Evolutionary conservation across 768 basidiomycete genomes (phyloP).

Genomic region (Lentinula edodes): DNA sequence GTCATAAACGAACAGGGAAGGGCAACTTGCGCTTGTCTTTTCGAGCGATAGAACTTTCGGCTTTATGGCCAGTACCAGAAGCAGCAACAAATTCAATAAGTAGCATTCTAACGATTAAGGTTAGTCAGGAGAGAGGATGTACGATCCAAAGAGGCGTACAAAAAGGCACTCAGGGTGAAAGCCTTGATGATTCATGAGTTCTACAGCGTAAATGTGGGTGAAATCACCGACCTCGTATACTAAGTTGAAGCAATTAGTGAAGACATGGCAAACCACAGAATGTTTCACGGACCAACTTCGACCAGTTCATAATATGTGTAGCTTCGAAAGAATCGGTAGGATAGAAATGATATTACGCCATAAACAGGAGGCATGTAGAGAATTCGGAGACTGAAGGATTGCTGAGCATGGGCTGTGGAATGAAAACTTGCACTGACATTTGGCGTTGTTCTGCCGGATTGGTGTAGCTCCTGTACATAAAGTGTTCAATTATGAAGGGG

Average conservation of each 20-base stretch:
- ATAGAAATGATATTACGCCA: constrained; percentile 79
- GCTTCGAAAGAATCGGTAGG: constrained; percentile 76
- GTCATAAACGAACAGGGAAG: constrained; percentile 39
- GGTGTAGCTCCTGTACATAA: constrained; percentile 58
- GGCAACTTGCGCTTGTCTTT: constrained; percentile 78
- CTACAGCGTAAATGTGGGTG: background rate
- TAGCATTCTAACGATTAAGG: constrained; percentile 46
- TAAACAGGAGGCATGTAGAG: constrained; percentile 83
- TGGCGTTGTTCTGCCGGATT: constrained; percentile 73
- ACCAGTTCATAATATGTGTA: constrained; percentile 62
- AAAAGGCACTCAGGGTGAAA: constrained; percentile 78
- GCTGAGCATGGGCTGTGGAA: background rate
- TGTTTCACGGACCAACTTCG: constrained; percentile 35
- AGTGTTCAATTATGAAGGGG: background rate
- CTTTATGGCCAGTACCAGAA: constrained; percentile 55
- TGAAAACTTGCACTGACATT: constrained; percentile 43
- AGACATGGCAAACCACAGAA: background rate
- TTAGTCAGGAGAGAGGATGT: background rate
- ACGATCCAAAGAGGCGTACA: constrained; percentile 40
- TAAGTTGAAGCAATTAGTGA: constrained; percentile 25
- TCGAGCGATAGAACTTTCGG: constrained; percentile 62
- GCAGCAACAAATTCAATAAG: constrained; percentile 82
- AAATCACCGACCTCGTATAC: constrained; percentile 57
- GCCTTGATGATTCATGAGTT: constrained; percentile 39
- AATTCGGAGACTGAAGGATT: constrained; percentile 54